phyloP scores from a whole-genome alignment of 176 grass and related monocot species.

The Alopecurus myosuroides region DNA sequence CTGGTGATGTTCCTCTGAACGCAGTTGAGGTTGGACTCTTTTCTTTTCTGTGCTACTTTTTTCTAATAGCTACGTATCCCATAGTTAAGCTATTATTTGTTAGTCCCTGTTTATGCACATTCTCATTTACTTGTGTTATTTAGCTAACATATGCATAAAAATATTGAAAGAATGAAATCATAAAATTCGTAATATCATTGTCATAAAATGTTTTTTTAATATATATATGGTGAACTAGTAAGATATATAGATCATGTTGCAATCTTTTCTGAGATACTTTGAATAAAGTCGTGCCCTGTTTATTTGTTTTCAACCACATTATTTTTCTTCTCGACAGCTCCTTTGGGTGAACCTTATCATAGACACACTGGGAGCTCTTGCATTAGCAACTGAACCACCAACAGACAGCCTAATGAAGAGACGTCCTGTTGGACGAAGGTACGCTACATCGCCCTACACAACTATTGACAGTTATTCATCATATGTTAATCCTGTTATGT shows the following conservation, averaged over 20 bases:
- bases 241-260: not conserved
- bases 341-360: constrained; percentile 80
- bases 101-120: not conserved
- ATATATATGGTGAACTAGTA: not conserved
- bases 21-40: constrained; percentile 47
- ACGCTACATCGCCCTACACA: not conserved
- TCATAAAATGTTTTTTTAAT: not conserved
- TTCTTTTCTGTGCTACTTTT: not conserved
- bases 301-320: not conserved
- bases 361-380: constrained; percentile 76
- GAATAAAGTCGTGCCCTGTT: not conserved
- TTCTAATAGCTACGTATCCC: not conserved
- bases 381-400: constrained; percentile 72
- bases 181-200: not conserved
- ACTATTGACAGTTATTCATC: not conserved
- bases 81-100: not conserved
- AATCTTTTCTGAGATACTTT: not conserved
- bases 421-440: constrained; percentile 59
- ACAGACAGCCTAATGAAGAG: constrained; percentile 67
- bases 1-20: constrained; percentile 62
- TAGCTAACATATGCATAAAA: not conserved
- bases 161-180: not conserved
- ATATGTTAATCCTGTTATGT: not conserved
- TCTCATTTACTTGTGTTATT: not conserved
- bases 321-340: constrained; percentile 27